Conservation (phyloP, 164 flowering plant genomes). For the Magnolia kwangsiensis region DNA sequence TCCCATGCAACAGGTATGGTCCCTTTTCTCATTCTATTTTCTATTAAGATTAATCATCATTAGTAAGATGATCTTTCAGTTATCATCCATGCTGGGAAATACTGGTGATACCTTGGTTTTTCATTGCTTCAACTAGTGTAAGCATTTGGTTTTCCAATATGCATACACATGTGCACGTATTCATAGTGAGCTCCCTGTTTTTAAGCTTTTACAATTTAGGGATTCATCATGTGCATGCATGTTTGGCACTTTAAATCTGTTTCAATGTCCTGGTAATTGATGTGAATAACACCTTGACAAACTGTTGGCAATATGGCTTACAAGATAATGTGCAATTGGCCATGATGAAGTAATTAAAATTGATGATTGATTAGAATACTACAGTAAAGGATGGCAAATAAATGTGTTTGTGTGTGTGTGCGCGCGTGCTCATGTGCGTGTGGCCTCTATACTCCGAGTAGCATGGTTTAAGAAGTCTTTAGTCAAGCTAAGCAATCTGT, state of each 20-base stretch:
- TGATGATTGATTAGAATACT: background rate
- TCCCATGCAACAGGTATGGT: constrained; percentile 74
- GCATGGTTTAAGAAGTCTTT: background rate
- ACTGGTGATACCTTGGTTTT: background rate
- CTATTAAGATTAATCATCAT: background rate
- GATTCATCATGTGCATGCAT: background rate
- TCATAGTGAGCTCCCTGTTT: too few species aligned
- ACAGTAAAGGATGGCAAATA: background rate
- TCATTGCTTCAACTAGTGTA: background rate
- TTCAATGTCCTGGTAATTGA: background rate
- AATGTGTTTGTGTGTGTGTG: background rate
- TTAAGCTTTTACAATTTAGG: too few species aligned
- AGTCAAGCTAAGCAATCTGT: background rate
- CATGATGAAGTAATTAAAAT: background rate
- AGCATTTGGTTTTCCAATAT: too few species aligned
- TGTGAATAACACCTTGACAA: background rate
- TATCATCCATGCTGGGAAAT: background rate
- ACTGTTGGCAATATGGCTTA: background rate
- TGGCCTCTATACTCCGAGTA: background rate
- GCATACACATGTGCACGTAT: background rate
- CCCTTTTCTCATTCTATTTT: background rate
- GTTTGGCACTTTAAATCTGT: background rate
- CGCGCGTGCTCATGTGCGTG: too few species aligned
- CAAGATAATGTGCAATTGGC: background rate
- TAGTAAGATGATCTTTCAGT: background rate